Evolutionary conservation across 805 yeast genomes (phyloP), one percentile per base, ranked within the genome.

Genomic region (Limtongia smithiae): DNA sequence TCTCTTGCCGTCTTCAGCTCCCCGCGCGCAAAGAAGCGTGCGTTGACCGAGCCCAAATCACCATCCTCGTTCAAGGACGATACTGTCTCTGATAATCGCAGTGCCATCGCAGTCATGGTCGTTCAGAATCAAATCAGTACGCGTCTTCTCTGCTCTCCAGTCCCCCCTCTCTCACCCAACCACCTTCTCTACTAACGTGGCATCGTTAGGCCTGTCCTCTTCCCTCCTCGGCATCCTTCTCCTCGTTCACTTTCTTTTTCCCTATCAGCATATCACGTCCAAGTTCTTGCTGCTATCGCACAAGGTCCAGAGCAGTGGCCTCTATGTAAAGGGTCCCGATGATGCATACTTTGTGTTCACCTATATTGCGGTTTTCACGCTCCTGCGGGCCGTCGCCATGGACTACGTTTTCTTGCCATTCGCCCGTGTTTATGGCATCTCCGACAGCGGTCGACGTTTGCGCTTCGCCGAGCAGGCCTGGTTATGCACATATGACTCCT

Each of bases 391-490:
- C 4, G 65, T 75, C n/a, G 57, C 78, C 31, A 82, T 86, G 81
- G 73, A 75, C 44, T 76, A 69, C 55, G 57, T 78, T 8, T 73
- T 84, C 41, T 72, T 69, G 46, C 88, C 90, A 17, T 60, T 81
- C 41, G 87, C 87, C 27, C 39, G 32, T 5, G 1, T 57, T 57
- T 24, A 46, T 40, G 70, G 76, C 21, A 79, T 85, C 41, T 65
- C 65, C 34, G 67, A 74, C 2, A 65, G 64, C 14, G 81, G 80
- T 59, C 77, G 83, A 0, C 70, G 73, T 20, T 77, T 77, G 48
- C 75, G 96, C 50, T 88, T 85, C 63, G 84, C 87, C 48, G 96
- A 88, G 67, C 96, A 88, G 71, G 81, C 87, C 43, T 89, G 96
- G 96, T 71, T 78, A 30, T 64, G 79, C 15, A 60, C 78, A 5